These are phyloP conservation scores for Stachybotrys chartarum DNA, from an alignment of 2,329 filamentous ascomycete species.

Conservation along the genomic window DNA sequence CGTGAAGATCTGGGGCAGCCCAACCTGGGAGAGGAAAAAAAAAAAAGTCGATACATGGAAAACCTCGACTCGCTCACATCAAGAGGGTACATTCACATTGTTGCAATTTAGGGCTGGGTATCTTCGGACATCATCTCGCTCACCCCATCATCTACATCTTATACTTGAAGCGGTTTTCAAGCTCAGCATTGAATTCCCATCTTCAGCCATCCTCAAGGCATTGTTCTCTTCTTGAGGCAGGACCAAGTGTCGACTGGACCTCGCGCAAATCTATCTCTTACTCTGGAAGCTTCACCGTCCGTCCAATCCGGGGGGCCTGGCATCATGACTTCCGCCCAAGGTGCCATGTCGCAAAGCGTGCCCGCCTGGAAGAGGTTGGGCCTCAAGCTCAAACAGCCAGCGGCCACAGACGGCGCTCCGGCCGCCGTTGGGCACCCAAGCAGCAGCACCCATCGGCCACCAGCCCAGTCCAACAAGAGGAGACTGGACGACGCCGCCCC, in stretches of 20 bases:
- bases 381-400: conserved; percentile 49
- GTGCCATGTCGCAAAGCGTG: conserved; percentile 37
- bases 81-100: not conserved
- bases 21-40: conserved; percentile 11
- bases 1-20: not conserved
- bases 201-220: too few relatives aligned
- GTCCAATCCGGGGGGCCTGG: not conserved
- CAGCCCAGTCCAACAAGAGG: conserved; percentile 28
- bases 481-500: conserved; percentile 24
- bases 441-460: conserved; percentile 23
- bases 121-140: too few relatives aligned
- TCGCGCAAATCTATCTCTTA: too few relatives aligned
- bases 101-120: not conserved
- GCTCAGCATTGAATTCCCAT: too few relatives aligned
- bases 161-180: too few relatives aligned
- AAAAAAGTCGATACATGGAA: conserved; percentile 16
- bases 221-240: too few relatives aligned
- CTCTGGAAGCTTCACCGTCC: not conserved
- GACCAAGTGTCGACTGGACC: too few relatives aligned
- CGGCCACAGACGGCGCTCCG: conserved; percentile 21
- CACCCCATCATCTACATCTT: too few relatives aligned
- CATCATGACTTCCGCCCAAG: not conserved
- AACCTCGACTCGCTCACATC: not conserved
- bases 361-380: conserved; percentile 58
- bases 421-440: conserved; percentile 28